These are phyloP conservation scores for Gnomoniopsis smithogilvyi DNA, from an alignment of 2,329 filamentous ascomycete genomes.

Conservation along the genomic window DNA sequence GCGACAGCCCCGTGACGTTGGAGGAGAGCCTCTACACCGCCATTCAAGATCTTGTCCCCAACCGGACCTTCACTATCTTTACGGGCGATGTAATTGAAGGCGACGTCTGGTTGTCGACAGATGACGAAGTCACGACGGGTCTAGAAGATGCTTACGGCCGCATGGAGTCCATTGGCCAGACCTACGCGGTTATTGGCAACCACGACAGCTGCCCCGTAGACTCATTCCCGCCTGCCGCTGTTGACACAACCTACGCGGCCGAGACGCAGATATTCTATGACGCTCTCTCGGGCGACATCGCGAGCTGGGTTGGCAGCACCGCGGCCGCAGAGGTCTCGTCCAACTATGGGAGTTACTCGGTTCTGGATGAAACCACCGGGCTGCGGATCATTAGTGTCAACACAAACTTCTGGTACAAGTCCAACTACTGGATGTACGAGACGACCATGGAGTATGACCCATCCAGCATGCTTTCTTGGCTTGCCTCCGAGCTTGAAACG, in stretches of 20 bases:
- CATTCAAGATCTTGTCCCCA: constrained; percentile 42
- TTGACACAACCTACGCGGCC: constrained; percentile 28
- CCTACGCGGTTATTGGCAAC: constrained; percentile 53
- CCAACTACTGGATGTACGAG: constrained; percentile 55
- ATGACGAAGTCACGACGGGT: constrained; percentile 25
- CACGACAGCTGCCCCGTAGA: constrained; percentile 55
- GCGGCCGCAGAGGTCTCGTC: constrained; percentile 31
- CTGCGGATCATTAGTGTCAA: constrained; percentile 58
- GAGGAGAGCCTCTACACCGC: constrained; percentile 54
- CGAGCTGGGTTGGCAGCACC: constrained; percentile 40
- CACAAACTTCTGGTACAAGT: constrained; percentile 57
- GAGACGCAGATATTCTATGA: constrained; percentile 52
- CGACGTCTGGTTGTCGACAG: constrained; percentile 43
- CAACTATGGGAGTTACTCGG: constrained; percentile 48
- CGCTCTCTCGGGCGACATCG: constrained; percentile 43
- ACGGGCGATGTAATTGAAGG: constrained; percentile 59
- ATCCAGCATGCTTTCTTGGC: constrained; percentile 49
- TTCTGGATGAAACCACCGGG: constrained; percentile 36
- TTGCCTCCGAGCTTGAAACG: constrained; percentile 48
- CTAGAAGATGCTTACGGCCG: constrained; percentile 44
- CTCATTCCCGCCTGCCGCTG: constrained; percentile 40
- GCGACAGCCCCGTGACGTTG: constrained; percentile 47
- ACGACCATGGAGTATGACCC: constrained; percentile 48
- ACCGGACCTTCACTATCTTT: constrained; percentile 54
- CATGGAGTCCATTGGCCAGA: constrained; percentile 37